Evolutionary conservation across 345 rosid species (phyloP).

Genomic region (Orychophragmus violaceus): DNA sequence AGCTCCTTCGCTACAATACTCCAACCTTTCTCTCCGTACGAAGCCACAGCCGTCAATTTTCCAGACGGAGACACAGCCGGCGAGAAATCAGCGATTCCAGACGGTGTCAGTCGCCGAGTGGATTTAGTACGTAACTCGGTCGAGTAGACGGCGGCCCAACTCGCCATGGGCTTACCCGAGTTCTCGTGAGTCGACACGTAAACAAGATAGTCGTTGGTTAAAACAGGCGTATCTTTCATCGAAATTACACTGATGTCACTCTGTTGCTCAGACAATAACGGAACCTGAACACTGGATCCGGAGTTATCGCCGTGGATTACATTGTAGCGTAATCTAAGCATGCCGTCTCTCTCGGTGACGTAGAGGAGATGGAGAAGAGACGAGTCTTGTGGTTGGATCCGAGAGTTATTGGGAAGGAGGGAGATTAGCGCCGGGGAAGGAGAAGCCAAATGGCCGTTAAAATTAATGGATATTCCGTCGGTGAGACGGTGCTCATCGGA

Average conservation of each 20-base stretch:
- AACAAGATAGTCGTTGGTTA: slow-evolving; percentile 43
- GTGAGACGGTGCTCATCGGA: slow-evolving; percentile 50
- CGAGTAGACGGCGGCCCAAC: slow-evolving; percentile 83
- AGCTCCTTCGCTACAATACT: slow-evolving; percentile 51
- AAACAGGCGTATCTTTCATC: slow-evolving; percentile 62
- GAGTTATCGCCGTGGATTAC: slow-evolving; percentile 21
- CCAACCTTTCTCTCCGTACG: slow-evolving; percentile 65
- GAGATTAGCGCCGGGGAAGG: slow-evolving; percentile 39
- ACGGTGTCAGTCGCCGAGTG: slow-evolving; percentile 62
- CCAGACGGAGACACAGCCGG: slow-evolving; percentile 87
- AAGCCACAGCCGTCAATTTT: slow-evolving; percentile 67
- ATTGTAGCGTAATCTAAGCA: slow-evolving; percentile 49
- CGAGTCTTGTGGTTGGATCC: slow-evolving; percentile 10
- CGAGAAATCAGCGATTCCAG: slow-evolving; percentile 64
- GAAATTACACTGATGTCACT: slow-evolving; percentile 36
- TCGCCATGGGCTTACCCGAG: slow-evolving; percentile 48
- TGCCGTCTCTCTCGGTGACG: slow-evolving; percentile 67
- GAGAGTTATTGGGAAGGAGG: slow-evolving; percentile 22
- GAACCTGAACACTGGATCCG: slow-evolving; percentile 34
- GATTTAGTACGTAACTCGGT: slow-evolving; percentile 49
- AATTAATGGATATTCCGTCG: slow-evolving; percentile 59
- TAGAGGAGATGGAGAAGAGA: slow-evolving; percentile 48
- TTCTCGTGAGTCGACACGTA: slow-evolving; percentile 81
- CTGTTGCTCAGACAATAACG: slow-evolving; percentile 31
- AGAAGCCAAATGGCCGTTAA: slow-evolving; percentile 71